Conservation (phyloP, 2,329 filamentous ascomycete species). For the Aureobasidium sp. region DNA sequence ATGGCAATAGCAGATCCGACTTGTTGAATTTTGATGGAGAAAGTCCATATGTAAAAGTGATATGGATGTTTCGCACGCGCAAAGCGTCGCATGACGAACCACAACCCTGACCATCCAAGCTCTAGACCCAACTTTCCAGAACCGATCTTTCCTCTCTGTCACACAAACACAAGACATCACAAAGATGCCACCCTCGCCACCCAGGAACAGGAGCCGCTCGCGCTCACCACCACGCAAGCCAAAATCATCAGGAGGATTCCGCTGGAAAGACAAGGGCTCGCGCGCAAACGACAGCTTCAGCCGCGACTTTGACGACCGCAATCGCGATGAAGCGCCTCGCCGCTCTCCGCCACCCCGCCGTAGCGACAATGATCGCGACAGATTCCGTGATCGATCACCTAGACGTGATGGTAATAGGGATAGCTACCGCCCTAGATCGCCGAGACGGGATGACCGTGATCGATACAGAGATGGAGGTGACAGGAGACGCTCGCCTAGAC, state of each 20-base stretch:
- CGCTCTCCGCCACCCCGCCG: constrained; percentile 23
- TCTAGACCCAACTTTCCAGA: not conserved
- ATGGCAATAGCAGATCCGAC: not conserved
- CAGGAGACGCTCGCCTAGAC: constrained; percentile 1
- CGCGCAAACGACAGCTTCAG: constrained; percentile 18
- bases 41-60: not conserved
- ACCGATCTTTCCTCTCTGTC: not conserved
- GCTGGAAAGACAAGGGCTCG: constrained; percentile 28
- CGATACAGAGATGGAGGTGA: constrained; percentile 22
- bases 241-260: constrained; percentile 28
- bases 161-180: not conserved
- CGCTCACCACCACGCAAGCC: constrained; percentile 26
- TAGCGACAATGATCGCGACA: constrained; percentile 14
- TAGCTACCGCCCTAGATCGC: constrained; percentile 14
- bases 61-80: not conserved
- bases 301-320: constrained; percentile 19
- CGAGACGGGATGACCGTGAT: constrained; percentile 12
- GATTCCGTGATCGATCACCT: constrained; percentile 11
- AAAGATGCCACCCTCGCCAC: constrained; percentile 1
- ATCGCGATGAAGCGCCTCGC: constrained; percentile 27
- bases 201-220: constrained; percentile 19
- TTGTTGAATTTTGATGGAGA: not conserved
- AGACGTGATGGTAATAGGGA: constrained; percentile 9
- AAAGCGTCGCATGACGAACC: not conserved
- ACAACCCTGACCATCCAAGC: not conserved